phyloP scores from a whole-genome alignment of 768 basidiomycete species.

The Mycena vulgaris region DNA sequence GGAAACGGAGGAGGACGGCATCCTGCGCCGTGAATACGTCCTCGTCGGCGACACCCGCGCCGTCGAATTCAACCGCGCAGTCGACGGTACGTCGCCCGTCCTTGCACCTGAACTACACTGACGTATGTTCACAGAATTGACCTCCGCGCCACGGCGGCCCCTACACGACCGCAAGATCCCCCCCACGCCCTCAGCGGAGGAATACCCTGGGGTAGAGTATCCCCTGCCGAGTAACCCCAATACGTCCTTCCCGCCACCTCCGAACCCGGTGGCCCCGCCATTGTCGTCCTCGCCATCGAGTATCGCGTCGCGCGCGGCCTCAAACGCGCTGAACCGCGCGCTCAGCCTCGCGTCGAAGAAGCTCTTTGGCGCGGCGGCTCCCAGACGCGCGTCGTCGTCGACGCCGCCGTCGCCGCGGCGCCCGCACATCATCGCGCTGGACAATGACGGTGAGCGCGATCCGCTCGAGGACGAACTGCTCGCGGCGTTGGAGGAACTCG shows the following conservation, averaged over 20 bases:
- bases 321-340: constrained; percentile 85
- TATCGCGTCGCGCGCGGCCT: constrained; percentile 71
- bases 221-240: constrained; percentile 50
- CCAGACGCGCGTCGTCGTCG: constrained; percentile 49
- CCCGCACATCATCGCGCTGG: constrained; percentile 64
- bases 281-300: constrained; percentile 78
- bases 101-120: background rate
- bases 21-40: constrained; percentile 91
- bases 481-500: constrained; percentile 86
- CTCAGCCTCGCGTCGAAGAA: constrained; percentile 87
- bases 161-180: constrained; percentile 69
- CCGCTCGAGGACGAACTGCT: constrained; percentile 89
- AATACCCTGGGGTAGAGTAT: constrained; percentile 55
- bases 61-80: constrained; percentile 92
- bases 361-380: constrained; percentile 74
- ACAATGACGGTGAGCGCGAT: constrained; percentile 62
- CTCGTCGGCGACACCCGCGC: constrained; percentile 92
- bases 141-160: constrained; percentile 69
- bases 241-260: constrained; percentile 81
- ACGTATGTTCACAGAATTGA: constrained; percentile 68
- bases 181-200: constrained; percentile 66
- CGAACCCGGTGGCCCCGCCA: constrained; percentile 66
- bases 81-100: constrained; percentile 83
- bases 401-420: constrained; percentile 71
- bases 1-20: constrained; percentile 87